Evolutionary conservation across 257 asterid species (phyloP), one percentile per base, ranked within the genome.

Genomic region (Capsicum pubescens): DNA sequence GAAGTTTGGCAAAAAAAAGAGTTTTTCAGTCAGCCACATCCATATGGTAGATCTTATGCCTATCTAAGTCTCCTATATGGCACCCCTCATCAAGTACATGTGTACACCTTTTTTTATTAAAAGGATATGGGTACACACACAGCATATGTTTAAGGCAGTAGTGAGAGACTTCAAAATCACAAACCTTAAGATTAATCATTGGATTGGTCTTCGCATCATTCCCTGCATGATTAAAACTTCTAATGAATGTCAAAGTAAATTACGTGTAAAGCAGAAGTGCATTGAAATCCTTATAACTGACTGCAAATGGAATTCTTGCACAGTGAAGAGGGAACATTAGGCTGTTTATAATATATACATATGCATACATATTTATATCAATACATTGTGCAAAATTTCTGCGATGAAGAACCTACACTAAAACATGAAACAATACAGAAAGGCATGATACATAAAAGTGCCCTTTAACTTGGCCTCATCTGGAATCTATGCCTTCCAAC

Each of bases 101-200:
- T 21, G 5, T 26, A 64, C 70, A 64, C 14, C 14, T 54, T 54
- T 54, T 54, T 11, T 11, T 54, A 54, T 54, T 14, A 3, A 54
- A 54, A 54, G 57, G 15, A 54, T 54, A 12, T 54, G 57, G 4
- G 57, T 12, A 12, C 56, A 12, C 70, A 63, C 44, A 26, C 44
- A 64, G 32, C 44, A 64, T 64, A 64, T 26, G 70, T 12, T 15
- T 64, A 64, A 64, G 26, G 2, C 44, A 63, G 44, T 26, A 64
- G 44, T 7, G 42, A 11, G 26, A 64, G 17, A 64, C 17, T 64
- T 2, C 16, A 64, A 64, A 64, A 26, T 64, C 44, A 64, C 70
- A 64, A 26, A 64, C 70, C 70, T 26, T 64, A 26, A 64, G 70
- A 26, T 64, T 26, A 26, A 64, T 64, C 70, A 64, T 26, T 64